A percentile compares a stretch with the other conserved stretches of the same genome.
Conservation (phyloP, 495 filamentous ascomycete species). For the Penicillium subrubescens region DNA sequence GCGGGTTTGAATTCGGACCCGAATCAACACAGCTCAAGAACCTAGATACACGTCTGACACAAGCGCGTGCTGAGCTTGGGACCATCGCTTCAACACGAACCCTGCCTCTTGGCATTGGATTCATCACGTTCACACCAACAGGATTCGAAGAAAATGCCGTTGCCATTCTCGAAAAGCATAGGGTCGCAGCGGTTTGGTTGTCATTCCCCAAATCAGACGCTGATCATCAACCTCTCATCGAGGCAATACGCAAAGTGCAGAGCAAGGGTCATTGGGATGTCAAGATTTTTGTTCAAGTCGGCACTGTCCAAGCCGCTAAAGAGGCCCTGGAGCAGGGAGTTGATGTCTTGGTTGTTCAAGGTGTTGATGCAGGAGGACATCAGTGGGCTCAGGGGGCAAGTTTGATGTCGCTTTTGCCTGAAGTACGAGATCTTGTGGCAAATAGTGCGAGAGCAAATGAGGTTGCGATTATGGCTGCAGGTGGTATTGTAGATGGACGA, state of each 20-base stretch:
- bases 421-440: constrained; percentile 57
- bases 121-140: constrained; percentile 50
- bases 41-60: constrained; percentile 66
- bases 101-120: constrained; percentile 63
- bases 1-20: constrained; percentile 70
- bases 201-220: constrained; percentile 55
- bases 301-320: constrained; percentile 65
- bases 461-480: constrained; percentile 63
- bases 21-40: constrained; percentile 64
- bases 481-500: constrained; percentile 64
- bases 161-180: constrained; percentile 40
- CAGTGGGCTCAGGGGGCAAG: constrained; percentile 64
- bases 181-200: constrained; percentile 67
- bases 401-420: constrained; percentile 59
- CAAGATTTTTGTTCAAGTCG: constrained; percentile 67
- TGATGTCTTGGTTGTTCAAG: constrained; percentile 72
- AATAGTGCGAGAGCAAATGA: constrained; percentile 35
- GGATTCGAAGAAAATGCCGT: constrained; percentile 40
- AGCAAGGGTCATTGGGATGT: constrained; percentile 54
- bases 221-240: constrained; percentile 45
- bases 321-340: constrained; percentile 70
- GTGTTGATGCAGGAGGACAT: constrained; percentile 68
- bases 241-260: constrained; percentile 34
- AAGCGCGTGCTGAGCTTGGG: constrained; percentile 61
- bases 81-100: constrained; percentile 53